Base-by-base conservation (phyloP, 306 rosid species). In the Rosa multiflora region DNA sequence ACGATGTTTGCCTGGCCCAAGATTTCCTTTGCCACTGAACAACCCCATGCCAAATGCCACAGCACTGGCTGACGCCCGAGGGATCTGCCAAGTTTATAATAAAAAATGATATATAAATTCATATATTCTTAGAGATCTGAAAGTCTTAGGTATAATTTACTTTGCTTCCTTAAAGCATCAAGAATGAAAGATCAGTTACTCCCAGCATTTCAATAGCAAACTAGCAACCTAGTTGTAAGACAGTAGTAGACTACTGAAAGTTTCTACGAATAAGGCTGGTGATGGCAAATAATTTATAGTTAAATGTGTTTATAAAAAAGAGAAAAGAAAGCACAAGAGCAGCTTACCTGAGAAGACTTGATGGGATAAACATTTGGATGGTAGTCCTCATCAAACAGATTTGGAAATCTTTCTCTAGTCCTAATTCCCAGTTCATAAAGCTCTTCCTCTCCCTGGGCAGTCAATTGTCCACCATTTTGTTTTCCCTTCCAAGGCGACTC, bases 61-160 rank as follows among this genome's bases (percentile, higher is more conserved):
- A 55, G 98, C 99, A 86, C 99, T 92, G 75, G 99, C 98, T 42
- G 97, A 88, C n/a, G 99, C 97, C 76, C 98, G 92, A 53, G 97
- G 91, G 80, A 92, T 75, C 99, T 95, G 82, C 78, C 72, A 85
- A 83, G 21, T 81, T 58, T 70, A 40, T 13, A 63, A 35, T 69
- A 17, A 15, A 74, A 37, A 74, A 26, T 40, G 44, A 78, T 71
- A 47, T 55, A 63, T 76, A 76, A 78, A 78, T 76, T 64, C 21
- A 43, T 7, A 62, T 71, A 72, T 53, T 72, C 76, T 15, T 49
- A 74, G 79, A 43, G 10, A 51, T 67, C 23, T 32, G 58, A 63
- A 32, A 18, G 20, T 52, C 9, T 11, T 14, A 18, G 7, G 35
- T 67, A 35, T 12, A 66, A 47, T 48, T 46, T 78, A 49, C 42